These are phyloP conservation scores for Colletotrichum sp. DNA, from an alignment of 2,329 filamentous ascomycete genomes.

Conservation along the genomic window DNA sequence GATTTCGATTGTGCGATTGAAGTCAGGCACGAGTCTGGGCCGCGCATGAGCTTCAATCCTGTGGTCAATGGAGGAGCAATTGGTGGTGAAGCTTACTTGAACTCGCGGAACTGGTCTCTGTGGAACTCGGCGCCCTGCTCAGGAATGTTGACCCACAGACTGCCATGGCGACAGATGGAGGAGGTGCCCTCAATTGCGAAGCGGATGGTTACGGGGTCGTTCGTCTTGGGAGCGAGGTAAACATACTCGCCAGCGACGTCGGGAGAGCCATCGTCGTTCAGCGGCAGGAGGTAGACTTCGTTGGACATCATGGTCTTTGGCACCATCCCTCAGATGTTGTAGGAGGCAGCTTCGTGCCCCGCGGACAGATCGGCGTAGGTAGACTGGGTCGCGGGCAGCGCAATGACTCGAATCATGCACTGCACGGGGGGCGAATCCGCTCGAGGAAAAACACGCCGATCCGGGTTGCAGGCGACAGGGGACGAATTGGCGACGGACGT, in stretches of 20 bases:
- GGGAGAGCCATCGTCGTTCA: conserved; percentile 93
- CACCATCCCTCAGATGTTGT: conserved; percentile 50
- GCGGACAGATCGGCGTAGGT: conserved; percentile 16
- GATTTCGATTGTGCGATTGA: conserved; percentile 90
- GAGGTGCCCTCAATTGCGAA: conserved; percentile 95
- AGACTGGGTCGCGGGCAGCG: background rate
- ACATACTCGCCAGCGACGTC: conserved; percentile 90
- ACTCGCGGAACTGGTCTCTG: conserved; percentile 82
- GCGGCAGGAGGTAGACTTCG: conserved; percentile 84
- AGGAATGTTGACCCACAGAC: conserved; percentile 96
- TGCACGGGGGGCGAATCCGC: conserved; percentile 12
- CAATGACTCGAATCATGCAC: conserved; percentile 13
- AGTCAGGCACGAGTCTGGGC: conserved; percentile 82
- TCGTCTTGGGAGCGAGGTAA: conserved; percentile 79
- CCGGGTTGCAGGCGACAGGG: background rate
- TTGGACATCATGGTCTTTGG: conserved; percentile 68
- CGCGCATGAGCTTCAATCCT: background rate
- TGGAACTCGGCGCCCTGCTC: conserved; percentile 76
- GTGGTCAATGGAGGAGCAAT: background rate
- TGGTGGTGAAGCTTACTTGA: conserved; percentile 69
- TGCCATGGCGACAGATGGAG: conserved; percentile 93
- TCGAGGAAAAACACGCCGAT: conserved; percentile 10
- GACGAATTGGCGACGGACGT: background rate
- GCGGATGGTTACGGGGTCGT: conserved; percentile 78
- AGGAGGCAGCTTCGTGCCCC: conserved; percentile 24